Evolutionary conservation across 495 filamentous ascomycete species (phyloP).

Genomic region (Lasiosphaeria hispida): DNA sequence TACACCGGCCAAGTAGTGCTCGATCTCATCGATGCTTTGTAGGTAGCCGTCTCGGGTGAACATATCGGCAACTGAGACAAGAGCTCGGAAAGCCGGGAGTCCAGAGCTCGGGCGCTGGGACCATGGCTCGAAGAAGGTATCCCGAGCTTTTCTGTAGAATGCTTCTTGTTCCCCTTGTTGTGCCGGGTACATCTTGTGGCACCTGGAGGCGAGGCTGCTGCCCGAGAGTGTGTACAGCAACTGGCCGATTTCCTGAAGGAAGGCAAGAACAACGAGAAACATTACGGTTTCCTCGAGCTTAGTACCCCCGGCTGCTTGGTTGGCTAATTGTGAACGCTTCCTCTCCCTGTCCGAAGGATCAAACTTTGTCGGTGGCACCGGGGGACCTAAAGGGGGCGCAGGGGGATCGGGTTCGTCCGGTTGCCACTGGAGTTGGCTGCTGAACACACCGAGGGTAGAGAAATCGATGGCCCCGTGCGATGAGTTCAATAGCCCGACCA

Average conservation of each 20-base stretch:
- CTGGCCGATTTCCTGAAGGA: conserved; percentile 2
- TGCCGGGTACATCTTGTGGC: not conserved
- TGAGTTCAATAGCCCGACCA: too few relatives aligned
- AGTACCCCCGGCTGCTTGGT: not conserved
- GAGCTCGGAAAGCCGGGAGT: not conserved
- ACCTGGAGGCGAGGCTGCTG: not conserved
- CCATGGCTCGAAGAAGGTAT: not conserved
- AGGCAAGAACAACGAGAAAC: conserved; percentile 4
- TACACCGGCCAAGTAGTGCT: conserved; percentile 6
- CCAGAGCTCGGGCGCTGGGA: not conserved
- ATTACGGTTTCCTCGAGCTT: not conserved
- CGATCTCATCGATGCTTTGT: conserved; percentile 7
- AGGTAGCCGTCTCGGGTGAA: conserved; percentile 5
- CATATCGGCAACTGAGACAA: conserved; percentile 7
- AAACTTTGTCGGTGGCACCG: too few relatives aligned
- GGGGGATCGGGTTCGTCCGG: too few relatives aligned
- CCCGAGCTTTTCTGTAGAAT: not conserved
- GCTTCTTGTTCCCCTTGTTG: not conserved
- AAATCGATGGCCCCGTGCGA: too few relatives aligned
- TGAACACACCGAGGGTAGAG: too few relatives aligned
- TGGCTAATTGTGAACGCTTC: too few relatives aligned
- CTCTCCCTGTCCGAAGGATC: too few relatives aligned
- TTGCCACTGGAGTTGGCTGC: too few relatives aligned
- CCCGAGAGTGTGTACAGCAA: conserved; percentile 6
- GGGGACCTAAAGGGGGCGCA: too few relatives aligned